phyloP scores from a whole-genome alignment of 2,329 filamentous ascomycete genomes.

The Xenosphaeropsis pyriputrescens region DNA sequence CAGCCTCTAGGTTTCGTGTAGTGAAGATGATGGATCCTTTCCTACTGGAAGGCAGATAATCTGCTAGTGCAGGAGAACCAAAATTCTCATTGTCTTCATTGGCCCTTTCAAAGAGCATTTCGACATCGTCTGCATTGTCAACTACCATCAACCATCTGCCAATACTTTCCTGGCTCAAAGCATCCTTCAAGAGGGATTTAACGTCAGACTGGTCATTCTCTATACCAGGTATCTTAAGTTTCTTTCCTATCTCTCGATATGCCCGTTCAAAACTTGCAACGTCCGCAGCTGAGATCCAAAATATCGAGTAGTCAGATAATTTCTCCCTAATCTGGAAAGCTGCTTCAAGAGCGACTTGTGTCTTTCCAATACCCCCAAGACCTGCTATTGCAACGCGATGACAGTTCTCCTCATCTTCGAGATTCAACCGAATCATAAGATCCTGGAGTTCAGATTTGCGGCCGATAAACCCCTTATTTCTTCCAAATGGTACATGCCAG shows the following conservation, averaged over 20 bases:
- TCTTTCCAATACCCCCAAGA: conserved; percentile 3
- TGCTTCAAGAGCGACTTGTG: conserved; percentile 1
- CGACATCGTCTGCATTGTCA: conserved; percentile 26
- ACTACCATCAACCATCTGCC: conserved; percentile 24
- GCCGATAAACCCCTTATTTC: conserved; percentile 2
- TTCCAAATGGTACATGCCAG: background rate
- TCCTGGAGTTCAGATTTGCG: conserved; percentile 1
- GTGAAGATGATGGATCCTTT: conserved; percentile 19
- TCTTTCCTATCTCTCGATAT: conserved; percentile 19
- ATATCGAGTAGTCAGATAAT: background rate
- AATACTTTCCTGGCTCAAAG: conserved; percentile 7
- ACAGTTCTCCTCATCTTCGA: conserved; percentile 1
- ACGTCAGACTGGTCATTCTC: conserved; percentile 21
- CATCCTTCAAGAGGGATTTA: conserved; percentile 19
- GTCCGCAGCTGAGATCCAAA: conserved; percentile 1
- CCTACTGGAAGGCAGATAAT: conserved; percentile 17
- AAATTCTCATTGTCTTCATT: background rate
- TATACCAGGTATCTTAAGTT: conserved; percentile 14
- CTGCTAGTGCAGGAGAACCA: conserved; percentile 4
- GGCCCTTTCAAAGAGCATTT: conserved; percentile 13
- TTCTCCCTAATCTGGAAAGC: background rate
- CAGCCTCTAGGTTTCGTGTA: conserved; percentile 6
- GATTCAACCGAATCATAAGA: background rate
- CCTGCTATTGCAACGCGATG: conserved; percentile 1
- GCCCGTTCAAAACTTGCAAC: conserved; percentile 18